These are phyloP conservation scores for Thamnidium elegans DNA, from an alignment of 192 early-diverging fungal genomes.

Conservation along the genomic window DNA sequence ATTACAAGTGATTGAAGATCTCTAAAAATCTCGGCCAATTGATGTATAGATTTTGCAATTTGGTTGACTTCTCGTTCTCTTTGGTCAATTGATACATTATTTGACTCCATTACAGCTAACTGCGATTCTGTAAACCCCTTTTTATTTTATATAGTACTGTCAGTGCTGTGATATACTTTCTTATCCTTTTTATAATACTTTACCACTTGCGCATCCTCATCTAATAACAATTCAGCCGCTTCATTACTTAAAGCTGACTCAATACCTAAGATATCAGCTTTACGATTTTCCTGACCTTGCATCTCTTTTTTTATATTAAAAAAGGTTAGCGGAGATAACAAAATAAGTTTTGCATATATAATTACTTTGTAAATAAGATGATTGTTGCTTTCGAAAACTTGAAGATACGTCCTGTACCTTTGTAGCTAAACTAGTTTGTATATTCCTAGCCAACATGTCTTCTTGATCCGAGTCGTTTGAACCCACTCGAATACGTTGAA, in stretches of 20 bases:
- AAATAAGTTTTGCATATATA: background rate
- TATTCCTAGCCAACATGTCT: constrained; percentile 71
- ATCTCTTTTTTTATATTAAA: constrained; percentile 26
- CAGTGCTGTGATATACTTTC: background rate
- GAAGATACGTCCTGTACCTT: constrained; percentile 85
- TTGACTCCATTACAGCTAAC: constrained; percentile 69
- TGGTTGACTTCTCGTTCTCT: constrained; percentile 91
- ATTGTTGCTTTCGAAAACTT: constrained; percentile 85
- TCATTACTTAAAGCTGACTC: constrained; percentile 27
- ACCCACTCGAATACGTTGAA: constrained; percentile 69
- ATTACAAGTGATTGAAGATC: constrained; percentile 95
- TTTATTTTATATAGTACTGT: background rate
- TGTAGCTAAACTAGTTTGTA: constrained; percentile 84
- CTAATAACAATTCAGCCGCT: constrained; percentile 29
- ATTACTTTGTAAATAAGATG: constrained; percentile 82
- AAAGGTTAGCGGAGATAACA: background rate
- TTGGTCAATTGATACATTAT: constrained; percentile 72
- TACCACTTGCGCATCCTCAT: constrained; percentile 44
- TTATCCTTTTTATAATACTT: background rate
- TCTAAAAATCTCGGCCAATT: constrained; percentile 87
- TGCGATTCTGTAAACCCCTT: constrained; percentile 89
- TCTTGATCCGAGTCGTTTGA: constrained; percentile 55
- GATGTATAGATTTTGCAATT: constrained; percentile 88
- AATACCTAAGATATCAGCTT: constrained; percentile 35
- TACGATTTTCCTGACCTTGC: constrained; percentile 37